phyloP scores from a whole-genome alignment of 164 flowering plant species.

The Tetrastigma voinierianum region DNA sequence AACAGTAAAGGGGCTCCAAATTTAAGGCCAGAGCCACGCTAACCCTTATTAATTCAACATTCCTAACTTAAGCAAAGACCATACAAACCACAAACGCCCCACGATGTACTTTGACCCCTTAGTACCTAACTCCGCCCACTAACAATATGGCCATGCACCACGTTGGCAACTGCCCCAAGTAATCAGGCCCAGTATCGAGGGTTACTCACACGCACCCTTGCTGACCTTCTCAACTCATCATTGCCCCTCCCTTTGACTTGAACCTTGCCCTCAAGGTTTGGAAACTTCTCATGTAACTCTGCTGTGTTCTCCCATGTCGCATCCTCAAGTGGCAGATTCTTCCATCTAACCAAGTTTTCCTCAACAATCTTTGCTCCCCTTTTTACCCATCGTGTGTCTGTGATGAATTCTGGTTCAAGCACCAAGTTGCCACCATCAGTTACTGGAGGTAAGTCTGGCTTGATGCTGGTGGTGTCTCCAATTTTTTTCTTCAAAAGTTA shows the following conservation, averaged over 20 bases:
- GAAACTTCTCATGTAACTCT: background rate
- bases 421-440: background rate
- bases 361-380: background rate
- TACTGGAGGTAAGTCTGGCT: background rate
- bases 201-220: no score
- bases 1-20: no score
- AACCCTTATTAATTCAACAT: no score
- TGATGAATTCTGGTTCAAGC: background rate
- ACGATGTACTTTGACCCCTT: no score
- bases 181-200: no score
- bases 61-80: no score
- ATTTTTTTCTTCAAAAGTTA: background rate
- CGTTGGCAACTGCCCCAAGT: no score
- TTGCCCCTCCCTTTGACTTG: background rate
- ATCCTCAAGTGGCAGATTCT: background rate
- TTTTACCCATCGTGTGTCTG: background rate
- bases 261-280: background rate
- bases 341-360: background rate
- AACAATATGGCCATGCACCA: no score
- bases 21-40: no score
- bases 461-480: background rate
- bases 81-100: no score
- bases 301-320: background rate
- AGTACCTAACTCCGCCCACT: no score
- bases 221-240: no score